These are phyloP conservation scores for Comarum palustre DNA, from an alignment of 306 rosid genomes.

Conservation along the genomic window DNA sequence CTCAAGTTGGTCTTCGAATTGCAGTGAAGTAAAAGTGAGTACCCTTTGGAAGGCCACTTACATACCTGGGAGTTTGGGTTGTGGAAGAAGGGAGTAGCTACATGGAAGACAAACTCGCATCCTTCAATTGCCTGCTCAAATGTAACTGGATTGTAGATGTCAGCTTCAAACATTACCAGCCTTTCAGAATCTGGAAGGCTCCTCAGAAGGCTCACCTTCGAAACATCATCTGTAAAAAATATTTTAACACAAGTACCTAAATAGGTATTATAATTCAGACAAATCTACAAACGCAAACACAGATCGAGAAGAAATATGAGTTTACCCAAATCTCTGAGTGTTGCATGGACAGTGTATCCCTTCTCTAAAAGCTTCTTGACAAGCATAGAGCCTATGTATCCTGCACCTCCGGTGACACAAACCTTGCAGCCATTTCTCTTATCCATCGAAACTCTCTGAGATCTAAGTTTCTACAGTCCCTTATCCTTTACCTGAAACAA, in stretches of 20 bases:
- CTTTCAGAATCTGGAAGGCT: conserved; percentile 32
- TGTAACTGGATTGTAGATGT: conserved; percentile 23
- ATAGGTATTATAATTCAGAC: background rate
- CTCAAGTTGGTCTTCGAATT: too few relatives aligned
- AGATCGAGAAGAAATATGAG: background rate
- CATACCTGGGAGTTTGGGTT: conserved; percentile 20
- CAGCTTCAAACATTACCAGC: conserved; percentile 36
- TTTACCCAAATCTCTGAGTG: conserved; percentile 36
- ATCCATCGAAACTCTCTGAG: background rate
- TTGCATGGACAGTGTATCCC: conserved; percentile 40
- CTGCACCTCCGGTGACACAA: conserved; percentile 43
- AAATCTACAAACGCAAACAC: background rate
- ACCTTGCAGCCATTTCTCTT: conserved; percentile 20
- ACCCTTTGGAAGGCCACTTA: background rate
- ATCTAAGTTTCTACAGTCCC: too few relatives aligned
- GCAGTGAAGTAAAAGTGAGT: background rate
- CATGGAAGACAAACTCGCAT: conserved; percentile 30
- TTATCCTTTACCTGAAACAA: too few relatives aligned
- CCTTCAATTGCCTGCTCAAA: conserved; percentile 29
- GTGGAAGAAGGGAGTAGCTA: conserved; percentile 33
- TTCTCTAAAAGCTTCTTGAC: conserved; percentile 31
- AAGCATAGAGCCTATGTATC: conserved; percentile 32
- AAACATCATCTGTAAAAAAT: conserved; percentile 23
- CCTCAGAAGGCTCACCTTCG: conserved; percentile 32
- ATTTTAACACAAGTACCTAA: too few relatives aligned